phyloP scores from a whole-genome alignment of 1,284 basidiomycete genomes.

The Neonothopanus nambi region DNA sequence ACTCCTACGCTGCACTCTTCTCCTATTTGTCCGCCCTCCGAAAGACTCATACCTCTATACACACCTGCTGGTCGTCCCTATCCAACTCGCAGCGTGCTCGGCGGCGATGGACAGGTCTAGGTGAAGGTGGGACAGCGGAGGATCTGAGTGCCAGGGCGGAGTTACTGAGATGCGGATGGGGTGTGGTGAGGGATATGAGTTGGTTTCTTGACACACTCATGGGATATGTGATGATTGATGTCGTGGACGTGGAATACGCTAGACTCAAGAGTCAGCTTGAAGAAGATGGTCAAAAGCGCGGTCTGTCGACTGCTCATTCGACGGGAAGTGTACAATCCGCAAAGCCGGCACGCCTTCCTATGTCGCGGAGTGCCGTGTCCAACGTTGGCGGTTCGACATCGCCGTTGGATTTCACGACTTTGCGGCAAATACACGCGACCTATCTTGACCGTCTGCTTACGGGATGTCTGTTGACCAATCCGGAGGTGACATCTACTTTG shows the following conservation, averaged over 20 bases:
- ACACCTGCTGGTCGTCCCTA: constrained; percentile 80
- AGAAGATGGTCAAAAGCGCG: constrained; percentile 29
- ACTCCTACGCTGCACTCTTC: constrained; percentile 77
- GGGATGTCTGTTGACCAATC: constrained; percentile 77
- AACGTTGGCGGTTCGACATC: constrained; percentile 22
- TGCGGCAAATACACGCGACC: constrained; percentile 77
- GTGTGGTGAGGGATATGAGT: constrained; percentile 81
- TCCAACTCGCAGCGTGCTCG: constrained; percentile 82
- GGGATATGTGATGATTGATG: constrained; percentile 87
- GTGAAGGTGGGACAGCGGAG: constrained; percentile 79
- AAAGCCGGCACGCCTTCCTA: constrained; percentile 11
- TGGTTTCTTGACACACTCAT: constrained; percentile 88
- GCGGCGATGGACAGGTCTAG: constrained; percentile 81
- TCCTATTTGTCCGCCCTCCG: constrained; percentile 82
- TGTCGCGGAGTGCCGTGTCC: constrained; percentile 19
- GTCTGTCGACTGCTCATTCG: constrained; percentile 17
- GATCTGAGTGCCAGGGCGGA: constrained; percentile 64
- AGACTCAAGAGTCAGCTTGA: constrained; percentile 60
- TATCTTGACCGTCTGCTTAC: constrained; percentile 82
- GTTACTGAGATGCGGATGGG: constrained; percentile 81
- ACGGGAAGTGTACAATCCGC: constrained; percentile 19
- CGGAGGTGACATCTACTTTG: constrained; percentile 61
- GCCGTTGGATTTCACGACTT: constrained; percentile 80
- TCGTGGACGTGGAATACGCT: constrained; percentile 82
- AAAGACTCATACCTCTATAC: constrained; percentile 78